Conservation (phyloP, 192 early-diverging fungal species). For the Coemansia sp. region DNA sequence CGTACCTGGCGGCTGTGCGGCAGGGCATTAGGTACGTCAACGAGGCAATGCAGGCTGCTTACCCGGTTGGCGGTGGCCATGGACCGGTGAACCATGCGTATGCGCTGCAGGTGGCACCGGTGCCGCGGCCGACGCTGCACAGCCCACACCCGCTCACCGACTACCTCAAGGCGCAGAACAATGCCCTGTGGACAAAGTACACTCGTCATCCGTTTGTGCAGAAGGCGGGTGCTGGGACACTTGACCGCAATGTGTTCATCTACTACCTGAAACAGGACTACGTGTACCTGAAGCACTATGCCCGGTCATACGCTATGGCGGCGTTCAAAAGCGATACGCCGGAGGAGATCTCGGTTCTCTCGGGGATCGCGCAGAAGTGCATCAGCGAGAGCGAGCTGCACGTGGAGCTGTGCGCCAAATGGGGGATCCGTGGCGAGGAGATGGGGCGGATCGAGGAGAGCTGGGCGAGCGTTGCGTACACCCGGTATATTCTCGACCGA, state of each 20-base stretch:
- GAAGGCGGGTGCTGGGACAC: conserved; percentile 71
- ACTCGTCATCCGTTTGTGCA: conserved; percentile 75
- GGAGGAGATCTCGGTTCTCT: conserved; percentile 59
- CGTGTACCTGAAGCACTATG: conserved; percentile 77
- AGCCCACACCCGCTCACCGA: conserved; percentile 53
- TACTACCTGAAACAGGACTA: conserved; percentile 88
- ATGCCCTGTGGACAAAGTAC: conserved; percentile 63
- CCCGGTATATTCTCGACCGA: conserved; percentile 78
- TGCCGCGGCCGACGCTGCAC: conserved; percentile 43
- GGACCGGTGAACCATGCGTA: conserved; percentile 74
- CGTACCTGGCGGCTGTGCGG: conserved; percentile 56
- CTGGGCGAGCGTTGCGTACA: conserved; percentile 78
- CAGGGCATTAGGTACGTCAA: conserved; percentile 64
- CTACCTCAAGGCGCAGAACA: conserved; percentile 42
- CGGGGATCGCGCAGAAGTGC: conserved; percentile 66
- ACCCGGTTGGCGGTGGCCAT: conserved; percentile 66
- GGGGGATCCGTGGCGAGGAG: conserved; percentile 72
- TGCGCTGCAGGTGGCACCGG: conserved; percentile 9
- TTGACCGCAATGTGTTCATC: conserved; percentile 68
- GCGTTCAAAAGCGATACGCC: conserved; percentile 70
- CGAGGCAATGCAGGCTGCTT: conserved; percentile 62
- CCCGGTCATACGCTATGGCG: conserved; percentile 71
- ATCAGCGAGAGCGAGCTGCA: conserved; percentile 69
- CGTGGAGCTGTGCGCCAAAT: conserved; percentile 68
- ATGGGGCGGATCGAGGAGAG: conserved; percentile 71